Base-by-base conservation (phyloP, 495 filamentous ascomycete species). In the Opeltia flavorubescens region DNA sequence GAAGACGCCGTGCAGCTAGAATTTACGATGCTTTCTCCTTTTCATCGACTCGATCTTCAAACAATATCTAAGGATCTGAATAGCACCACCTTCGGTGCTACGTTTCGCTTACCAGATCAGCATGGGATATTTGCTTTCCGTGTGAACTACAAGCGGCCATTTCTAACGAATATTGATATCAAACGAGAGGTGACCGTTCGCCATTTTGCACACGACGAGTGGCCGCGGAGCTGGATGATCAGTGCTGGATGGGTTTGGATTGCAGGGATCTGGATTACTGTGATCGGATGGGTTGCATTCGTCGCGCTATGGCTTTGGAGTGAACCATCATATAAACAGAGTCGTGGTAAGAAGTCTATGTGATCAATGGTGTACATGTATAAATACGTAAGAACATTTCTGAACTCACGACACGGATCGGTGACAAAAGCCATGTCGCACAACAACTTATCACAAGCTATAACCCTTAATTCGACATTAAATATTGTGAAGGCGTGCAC, bases 71-170 rank as follows among this genome's bases (percentile, higher is more conserved):
- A 66, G 12, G 84, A 81, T 0, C 55, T 69, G 28, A 83, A 83
- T 56, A 77, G 77, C 55, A 81, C 85, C 28, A 71, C 83, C 28
- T 98, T 79, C 71, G 75, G 76, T 53, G 68, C 77, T 5, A 70
- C 74, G 18, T 95, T 96, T 69, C 80, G 70, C 49, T 69, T 86
- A 9, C 91, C 91, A 6, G 93, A 96, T 59, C 89, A 95, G 65
- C 89, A 96, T 71, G 89, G 89, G 56, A 94, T 96, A 62, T 96
- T 95, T 73, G 87, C 89, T 58, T 95, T 96, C 77, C 76, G 76
- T 60, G 74, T 95, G 58, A 89, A 94, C 72, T 95, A 95, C 72
- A 89, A 89, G 69, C 81, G 91, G 3, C 88, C 93, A 1, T 93
- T 95, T 71, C 59, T 91, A 52, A 89, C 78, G 59, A 81, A 78